These are phyloP conservation scores for Mycena vitilis DNA, from an alignment of 768 basidiomycete species.

Conservation along the genomic window DNA sequence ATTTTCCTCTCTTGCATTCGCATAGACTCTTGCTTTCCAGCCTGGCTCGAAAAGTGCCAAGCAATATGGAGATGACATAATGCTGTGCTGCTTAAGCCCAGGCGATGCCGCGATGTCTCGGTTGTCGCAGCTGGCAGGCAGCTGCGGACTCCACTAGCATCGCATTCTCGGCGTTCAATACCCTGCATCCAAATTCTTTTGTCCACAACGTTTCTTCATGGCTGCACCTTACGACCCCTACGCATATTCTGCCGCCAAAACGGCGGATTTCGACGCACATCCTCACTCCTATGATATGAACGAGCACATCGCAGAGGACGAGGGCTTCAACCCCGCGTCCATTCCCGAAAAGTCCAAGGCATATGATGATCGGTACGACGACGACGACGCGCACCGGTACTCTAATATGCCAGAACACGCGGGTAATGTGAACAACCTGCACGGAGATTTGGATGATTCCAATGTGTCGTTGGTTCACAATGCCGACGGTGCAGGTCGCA, in stretches of 20 bases:
- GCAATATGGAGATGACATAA: not conserved
- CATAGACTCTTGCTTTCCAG: slow-evolving; percentile 6
- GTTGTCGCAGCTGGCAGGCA: not conserved
- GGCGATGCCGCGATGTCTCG: no score
- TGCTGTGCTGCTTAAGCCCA: not conserved
- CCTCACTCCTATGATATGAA: slow-evolving; percentile 7
- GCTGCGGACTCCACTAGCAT: slow-evolving; percentile 6
- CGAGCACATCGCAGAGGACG: slow-evolving; percentile 36
- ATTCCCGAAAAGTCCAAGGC: slow-evolving; percentile 32
- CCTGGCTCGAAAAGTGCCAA: no score
- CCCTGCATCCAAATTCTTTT: not conserved
- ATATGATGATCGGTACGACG: slow-evolving; percentile 14
- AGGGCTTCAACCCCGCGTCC: slow-evolving; percentile 37
- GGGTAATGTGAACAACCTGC: slow-evolving; percentile 22
- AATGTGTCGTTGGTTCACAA: slow-evolving; percentile 59
- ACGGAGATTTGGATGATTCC: slow-evolving; percentile 43
- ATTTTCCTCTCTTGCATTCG: slow-evolving; percentile 26
- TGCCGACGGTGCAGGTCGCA: slow-evolving; percentile 53
- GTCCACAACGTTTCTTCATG: slow-evolving; percentile 17
- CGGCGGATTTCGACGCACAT: slow-evolving; percentile 9
- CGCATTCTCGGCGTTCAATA: not conserved
- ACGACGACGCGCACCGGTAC: slow-evolving; percentile 17
- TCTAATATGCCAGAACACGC: slow-evolving; percentile 36
- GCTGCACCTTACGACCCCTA: slow-evolving; percentile 23
- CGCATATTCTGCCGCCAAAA: slow-evolving; percentile 15